A percentile compares a stretch with the other conserved stretches of the same genome.
These are phyloP conservation scores for Vitis amurensis DNA, from an alignment of 164 flowering plant species.

Conservation along the genomic window DNA sequence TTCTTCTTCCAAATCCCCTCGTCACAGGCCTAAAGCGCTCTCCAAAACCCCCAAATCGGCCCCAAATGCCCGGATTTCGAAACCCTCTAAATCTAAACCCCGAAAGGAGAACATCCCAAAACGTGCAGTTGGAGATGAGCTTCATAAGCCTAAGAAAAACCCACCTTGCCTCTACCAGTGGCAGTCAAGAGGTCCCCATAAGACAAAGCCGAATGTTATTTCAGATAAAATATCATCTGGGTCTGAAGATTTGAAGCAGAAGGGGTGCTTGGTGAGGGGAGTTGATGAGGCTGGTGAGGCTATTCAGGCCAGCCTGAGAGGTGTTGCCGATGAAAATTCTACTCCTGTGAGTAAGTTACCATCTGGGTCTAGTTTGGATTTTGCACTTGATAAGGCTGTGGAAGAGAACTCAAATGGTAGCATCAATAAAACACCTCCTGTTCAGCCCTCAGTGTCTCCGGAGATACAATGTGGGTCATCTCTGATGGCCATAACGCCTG, in stretches of 20 bases:
- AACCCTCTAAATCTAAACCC: slow-evolving; percentile 24
- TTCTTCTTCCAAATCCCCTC: slow-evolving; percentile 29
- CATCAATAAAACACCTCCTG: slow-evolving; percentile 55
- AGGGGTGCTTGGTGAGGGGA: background rate
- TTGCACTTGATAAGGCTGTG: slow-evolving; percentile 15
- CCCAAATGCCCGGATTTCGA: slow-evolving; percentile 20
- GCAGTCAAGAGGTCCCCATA: slow-evolving; percentile 11
- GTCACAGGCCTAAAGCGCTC: slow-evolving; percentile 16
- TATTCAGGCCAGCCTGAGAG: slow-evolving; percentile 6
- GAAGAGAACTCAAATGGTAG: slow-evolving; percentile 16
- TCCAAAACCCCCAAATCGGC: slow-evolving; percentile 49
- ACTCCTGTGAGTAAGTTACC: slow-evolving; percentile 39
- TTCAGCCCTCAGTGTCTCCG: slow-evolving; percentile 77
- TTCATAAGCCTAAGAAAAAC: slow-evolving; percentile 20
- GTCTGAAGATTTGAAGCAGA: slow-evolving; percentile 6
- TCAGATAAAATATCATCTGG: slow-evolving; percentile 17
- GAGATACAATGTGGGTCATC: slow-evolving; percentile 64
- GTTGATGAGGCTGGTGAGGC: slow-evolving; percentile 17
- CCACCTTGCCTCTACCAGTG: slow-evolving; percentile 14
- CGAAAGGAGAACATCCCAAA: slow-evolving; percentile 16
- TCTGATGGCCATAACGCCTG: slow-evolving; percentile 23
- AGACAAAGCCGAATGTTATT: too few relatives aligned
- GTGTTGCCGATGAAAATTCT: slow-evolving; percentile 15
- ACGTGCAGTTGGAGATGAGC: slow-evolving; percentile 3
- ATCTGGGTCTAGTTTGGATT: slow-evolving; percentile 27